These are phyloP conservation scores for Boletus insuetus DNA, from an alignment of 768 basidiomycete species.

Conservation along the genomic window DNA sequence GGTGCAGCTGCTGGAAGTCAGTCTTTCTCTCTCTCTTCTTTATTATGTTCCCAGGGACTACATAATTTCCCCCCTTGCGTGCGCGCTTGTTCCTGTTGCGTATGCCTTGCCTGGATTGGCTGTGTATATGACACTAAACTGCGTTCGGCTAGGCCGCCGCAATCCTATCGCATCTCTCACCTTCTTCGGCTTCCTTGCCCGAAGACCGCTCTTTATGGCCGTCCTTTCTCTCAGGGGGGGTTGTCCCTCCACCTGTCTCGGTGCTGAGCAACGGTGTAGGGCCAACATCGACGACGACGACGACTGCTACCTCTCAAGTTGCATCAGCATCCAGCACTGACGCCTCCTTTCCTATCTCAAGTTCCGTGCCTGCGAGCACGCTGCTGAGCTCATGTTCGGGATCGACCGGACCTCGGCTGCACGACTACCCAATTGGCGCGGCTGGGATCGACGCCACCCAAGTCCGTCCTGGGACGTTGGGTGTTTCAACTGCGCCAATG, in stretches of 20 bases:
- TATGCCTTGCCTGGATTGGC: background rate
- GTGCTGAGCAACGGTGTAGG: slow-evolving; percentile 9
- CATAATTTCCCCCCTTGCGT: background rate
- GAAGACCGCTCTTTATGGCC: slow-evolving; percentile 95
- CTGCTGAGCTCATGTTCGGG: background rate
- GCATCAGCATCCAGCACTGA: slow-evolving; percentile 3
- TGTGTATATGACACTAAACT: slow-evolving; percentile 3
- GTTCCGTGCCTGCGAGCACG: slow-evolving; percentile 47
- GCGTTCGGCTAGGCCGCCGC: slow-evolving; percentile 70
- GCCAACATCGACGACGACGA: slow-evolving; percentile 15
- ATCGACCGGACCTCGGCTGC: slow-evolving; percentile 55
- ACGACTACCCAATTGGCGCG: slow-evolving; percentile 54
- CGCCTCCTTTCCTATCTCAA: slow-evolving; percentile 37
- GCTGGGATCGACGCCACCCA: slow-evolving; percentile 47
- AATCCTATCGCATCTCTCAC: slow-evolving; percentile 85
- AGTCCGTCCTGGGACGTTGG: slow-evolving; percentile 56
- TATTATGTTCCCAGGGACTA: background rate
- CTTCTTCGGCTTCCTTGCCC: slow-evolving; percentile 70
- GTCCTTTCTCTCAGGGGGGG: slow-evolving; percentile 70
- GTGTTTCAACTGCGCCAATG: slow-evolving; percentile 25
- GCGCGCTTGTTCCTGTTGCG: background rate
- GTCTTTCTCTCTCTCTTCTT: background rate
- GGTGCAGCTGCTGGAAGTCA: slow-evolving; percentile 90
- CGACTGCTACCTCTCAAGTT: slow-evolving; percentile 6
- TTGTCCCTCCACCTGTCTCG: slow-evolving; percentile 50